Evolutionary conservation across 2,329 filamentous ascomycete species (phyloP), one percentile per base, ranked within the genome.

Genomic region (Scleromitrula shiraiana): DNA sequence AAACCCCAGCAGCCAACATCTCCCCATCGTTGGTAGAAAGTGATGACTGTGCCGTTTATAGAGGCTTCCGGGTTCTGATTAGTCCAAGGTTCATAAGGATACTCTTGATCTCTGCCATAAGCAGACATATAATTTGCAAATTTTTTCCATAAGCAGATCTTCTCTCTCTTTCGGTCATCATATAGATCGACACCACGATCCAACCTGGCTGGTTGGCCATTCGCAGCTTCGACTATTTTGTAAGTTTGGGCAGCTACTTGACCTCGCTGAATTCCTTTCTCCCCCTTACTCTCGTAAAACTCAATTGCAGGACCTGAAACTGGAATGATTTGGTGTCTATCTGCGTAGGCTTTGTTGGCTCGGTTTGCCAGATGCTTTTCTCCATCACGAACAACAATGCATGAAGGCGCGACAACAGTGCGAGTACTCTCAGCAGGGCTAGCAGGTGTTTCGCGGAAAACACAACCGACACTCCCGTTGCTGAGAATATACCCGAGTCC

Each of bases 1-100:
- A 91, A 91, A 41, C 82, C 80, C 85, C 85, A 90, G 65, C 86
- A 84, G 14, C 85, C 85, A 24, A 90, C 85, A 59, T 86, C 85
- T 36, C 86, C 85, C 51, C 88, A 83, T 40, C 86, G 75, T 67
- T 91, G 86, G 63, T 90, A 91, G 56, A 90, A 90, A 1, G 82
- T 85, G 37, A 90, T 83, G 42, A 89, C 69, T 54, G 82, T 78
- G 30, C 70, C 30, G 15, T 44, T 44, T 7, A 24, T 36, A 27
- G 42, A 39, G 17, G 32, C 20, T 4, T 44, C 33, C 12, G 40
- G 33, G 7, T 44, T 38, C 19, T 29, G 24, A 10, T 39, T 51
- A 56, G 60, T 70, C 60, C 64, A 68, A 53, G 71, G 76, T 58
- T 77, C 76, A 48, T 62, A 65, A 43, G 68, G 64, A 32, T 68